Conservation (phyloP, 176 grass and related monocot species). For the Cymbopogon citratus region DNA sequence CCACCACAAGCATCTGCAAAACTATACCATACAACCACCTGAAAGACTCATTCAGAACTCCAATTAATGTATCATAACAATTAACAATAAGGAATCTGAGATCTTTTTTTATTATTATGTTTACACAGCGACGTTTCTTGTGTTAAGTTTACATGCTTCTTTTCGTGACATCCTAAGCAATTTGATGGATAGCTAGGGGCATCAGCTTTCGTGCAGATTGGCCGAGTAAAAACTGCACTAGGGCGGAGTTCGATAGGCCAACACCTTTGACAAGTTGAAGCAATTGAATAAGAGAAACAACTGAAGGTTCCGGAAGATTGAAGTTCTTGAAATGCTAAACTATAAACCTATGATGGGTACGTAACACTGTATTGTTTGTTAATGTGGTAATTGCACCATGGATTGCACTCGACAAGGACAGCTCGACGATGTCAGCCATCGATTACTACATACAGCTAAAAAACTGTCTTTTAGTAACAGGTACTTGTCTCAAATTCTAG, state of each 20-base stretch:
- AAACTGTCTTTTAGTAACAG: background rate
- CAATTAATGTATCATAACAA: too few relatives aligned
- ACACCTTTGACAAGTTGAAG: background rate
- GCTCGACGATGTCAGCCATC: background rate
- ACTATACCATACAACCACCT: too few relatives aligned
- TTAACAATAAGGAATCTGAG: too few relatives aligned
- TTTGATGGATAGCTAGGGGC: background rate
- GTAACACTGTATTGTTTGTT: background rate
- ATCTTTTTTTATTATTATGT: too few relatives aligned
- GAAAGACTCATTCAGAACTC: too few relatives aligned
- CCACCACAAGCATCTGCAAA: too few relatives aligned
- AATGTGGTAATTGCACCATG: background rate
- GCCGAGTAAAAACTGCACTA: background rate
- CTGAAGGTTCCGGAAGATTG: background rate
- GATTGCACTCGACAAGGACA: conserved; percentile 13
- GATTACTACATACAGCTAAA: background rate
- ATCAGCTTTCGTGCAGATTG: background rate
- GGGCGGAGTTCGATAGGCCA: background rate
- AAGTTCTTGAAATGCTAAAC: background rate
- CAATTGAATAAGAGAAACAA: background rate
- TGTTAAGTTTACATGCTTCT: background rate
- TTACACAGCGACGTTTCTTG: background rate
- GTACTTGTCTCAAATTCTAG: background rate
- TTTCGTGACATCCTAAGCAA: background rate
- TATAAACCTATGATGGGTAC: background rate